A percentile compares a stretch with the other conserved stretches of the same genome.
Evolutionary conservation across 2,329 filamentous ascomycete genomes (phyloP).

Genomic region (Diaporthe velutina): DNA sequence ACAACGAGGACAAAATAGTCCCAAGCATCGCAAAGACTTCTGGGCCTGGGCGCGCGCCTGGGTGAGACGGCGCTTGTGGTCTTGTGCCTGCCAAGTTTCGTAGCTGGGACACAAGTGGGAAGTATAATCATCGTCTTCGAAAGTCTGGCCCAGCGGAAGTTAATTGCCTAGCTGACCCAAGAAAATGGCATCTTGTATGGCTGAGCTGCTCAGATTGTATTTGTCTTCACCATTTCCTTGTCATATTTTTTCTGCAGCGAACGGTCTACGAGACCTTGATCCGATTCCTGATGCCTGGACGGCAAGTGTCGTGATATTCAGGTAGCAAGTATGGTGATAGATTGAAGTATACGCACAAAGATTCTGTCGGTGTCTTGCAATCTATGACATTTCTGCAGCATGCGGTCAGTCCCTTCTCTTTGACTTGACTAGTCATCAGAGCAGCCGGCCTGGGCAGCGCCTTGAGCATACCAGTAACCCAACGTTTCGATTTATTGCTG

Average conservation of each 20-base stretch:
- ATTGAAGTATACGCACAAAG: neutral
- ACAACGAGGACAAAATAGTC: neutral
- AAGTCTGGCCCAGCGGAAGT: neutral
- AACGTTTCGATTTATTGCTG: too few relatives aligned
- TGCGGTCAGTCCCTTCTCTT: neutral
- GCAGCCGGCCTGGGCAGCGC: too few relatives aligned
- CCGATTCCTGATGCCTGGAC: neutral
- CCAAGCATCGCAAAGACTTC: neutral
- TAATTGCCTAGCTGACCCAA: neutral
- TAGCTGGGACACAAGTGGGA: conserved; percentile 1
- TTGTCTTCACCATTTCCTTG: neutral
- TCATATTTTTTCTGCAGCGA: neutral
- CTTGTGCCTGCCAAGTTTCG: conserved; percentile 10
- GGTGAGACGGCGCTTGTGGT: conserved; percentile 15
- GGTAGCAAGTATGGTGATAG: neutral
- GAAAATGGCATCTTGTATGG: neutral
- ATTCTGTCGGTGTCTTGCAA: neutral
- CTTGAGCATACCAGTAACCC: too few relatives aligned
- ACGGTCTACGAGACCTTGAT: neutral
- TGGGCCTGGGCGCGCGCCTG: neutral
- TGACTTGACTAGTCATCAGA: neutral
- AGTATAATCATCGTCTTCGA: neutral
- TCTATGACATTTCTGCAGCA: neutral
- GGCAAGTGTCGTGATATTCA: neutral
- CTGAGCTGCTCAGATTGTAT: neutral